phyloP scores from a whole-genome alignment of 2,329 filamentous ascomycete genomes.

The Fusarium dimerum region DNA sequence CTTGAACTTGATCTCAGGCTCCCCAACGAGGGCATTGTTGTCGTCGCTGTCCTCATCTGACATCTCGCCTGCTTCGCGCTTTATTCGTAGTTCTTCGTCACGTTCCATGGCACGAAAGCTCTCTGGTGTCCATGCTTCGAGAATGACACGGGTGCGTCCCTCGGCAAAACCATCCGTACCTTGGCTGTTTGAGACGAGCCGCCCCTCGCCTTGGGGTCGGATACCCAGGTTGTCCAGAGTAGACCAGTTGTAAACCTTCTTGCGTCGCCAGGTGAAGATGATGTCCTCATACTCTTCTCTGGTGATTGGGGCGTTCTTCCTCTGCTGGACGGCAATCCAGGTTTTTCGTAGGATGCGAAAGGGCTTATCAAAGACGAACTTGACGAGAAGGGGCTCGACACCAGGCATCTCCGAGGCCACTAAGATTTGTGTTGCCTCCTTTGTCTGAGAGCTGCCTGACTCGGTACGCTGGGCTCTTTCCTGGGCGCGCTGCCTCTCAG shows the following conservation, averaged over 20 bases:
- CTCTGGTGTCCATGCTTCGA: conserved; percentile 77
- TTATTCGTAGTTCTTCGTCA: conserved; percentile 49
- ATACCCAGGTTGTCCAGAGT: conserved; percentile 71
- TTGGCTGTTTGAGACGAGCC: conserved; percentile 39
- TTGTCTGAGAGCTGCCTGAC: conserved; percentile 14
- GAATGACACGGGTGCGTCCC: conserved; percentile 71
- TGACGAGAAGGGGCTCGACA: conserved; percentile 54
- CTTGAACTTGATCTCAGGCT: conserved; percentile 42
- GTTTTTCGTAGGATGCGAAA: conserved; percentile 66
- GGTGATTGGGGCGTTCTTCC: conserved; percentile 36
- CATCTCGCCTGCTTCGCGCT: conserved; percentile 43
- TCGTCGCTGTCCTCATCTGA: conserved; percentile 34
- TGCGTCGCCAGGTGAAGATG: conserved; percentile 78
- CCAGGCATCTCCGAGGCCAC: conserved; percentile 66
- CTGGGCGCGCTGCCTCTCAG: conserved; percentile 35
- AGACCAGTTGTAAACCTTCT: conserved; percentile 72
- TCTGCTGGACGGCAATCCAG: conserved; percentile 67
- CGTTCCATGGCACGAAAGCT: conserved; percentile 52
- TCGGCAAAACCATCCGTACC: conserved; percentile 60
- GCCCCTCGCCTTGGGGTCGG: conserved; percentile 41
- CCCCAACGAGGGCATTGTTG: conserved; percentile 11
- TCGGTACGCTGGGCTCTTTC: conserved; percentile 23
- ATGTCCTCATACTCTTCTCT: conserved; percentile 52
- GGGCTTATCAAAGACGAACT: conserved; percentile 65
- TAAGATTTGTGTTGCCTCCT: conserved; percentile 33